These are phyloP conservation scores for Angophora floribunda DNA, from an alignment of 345 rosid genomes.

Conservation along the genomic window DNA sequence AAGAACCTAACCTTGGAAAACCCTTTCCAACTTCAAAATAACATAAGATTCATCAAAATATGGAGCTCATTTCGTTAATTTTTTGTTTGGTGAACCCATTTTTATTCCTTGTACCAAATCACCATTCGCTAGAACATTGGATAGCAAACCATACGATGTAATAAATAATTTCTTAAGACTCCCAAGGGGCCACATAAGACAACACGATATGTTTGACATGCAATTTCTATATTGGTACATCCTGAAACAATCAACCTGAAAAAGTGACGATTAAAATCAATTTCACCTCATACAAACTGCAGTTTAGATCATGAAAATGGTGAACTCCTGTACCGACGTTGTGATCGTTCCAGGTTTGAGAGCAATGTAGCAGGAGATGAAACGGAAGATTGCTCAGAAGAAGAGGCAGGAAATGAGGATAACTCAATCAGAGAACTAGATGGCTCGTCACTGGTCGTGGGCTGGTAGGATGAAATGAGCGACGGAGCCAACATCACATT, in stretches of 20 bases:
- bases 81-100: neutral
- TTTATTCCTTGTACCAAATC: neutral
- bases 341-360: neutral
- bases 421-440: neutral
- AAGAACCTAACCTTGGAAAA: neutral
- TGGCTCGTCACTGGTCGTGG: neutral
- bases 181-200: neutral
- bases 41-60: neutral
- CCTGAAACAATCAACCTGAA: neutral
- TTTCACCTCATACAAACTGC: neutral
- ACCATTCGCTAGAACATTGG: neutral
- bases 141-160: neutral
- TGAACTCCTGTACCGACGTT: neutral
- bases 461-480: neutral
- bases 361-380: neutral
- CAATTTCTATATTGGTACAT: no score
- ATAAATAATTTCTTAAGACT: no score
- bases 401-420: neutral
- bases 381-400: neutral
- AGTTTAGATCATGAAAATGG: neutral
- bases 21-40: neutral
- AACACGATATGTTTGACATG: neutral
- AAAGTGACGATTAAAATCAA: neutral
- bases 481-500: no score
- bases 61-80: neutral